These are phyloP conservation scores for Populus hybrid DNA, from an alignment of 441 rosid species.

Conservation along the genomic window DNA sequence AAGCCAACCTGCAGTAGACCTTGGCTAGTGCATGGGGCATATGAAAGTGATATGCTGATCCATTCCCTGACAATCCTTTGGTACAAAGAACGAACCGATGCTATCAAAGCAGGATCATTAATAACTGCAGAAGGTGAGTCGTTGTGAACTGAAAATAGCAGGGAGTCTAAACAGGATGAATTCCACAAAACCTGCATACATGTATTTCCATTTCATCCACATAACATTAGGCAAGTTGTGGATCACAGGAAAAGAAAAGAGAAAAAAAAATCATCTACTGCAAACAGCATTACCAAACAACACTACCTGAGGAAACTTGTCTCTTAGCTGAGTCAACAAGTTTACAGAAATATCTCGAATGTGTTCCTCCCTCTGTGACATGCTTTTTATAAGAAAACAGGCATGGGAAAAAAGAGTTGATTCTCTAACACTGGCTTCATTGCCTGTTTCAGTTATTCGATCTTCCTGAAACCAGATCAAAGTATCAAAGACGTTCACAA, in stretches of 20 bases:
- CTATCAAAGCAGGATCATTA: conserved; percentile 85
- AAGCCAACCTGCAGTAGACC: conserved; percentile 89
- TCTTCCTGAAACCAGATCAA: conserved; percentile 74
- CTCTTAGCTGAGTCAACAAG: conserved; percentile 88
- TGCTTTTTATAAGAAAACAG: conserved; percentile 86
- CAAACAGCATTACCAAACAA: conserved; percentile 9
- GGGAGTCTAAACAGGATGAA: conserved; percentile 86
- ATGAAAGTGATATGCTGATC: conserved; percentile 83
- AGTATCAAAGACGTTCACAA: conserved; percentile 20
- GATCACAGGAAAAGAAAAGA: conserved; percentile 14
- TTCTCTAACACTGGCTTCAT: conserved; percentile 80
- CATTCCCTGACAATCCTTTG: conserved; percentile 87
- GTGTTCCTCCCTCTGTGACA: conserved; percentile 97
- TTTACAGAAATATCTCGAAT: conserved; percentile 84
- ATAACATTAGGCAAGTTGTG: conserved; percentile 13
- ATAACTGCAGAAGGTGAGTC: conserved; percentile 61
- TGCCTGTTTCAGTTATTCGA: conserved; percentile 68
- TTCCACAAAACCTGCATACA: conserved; percentile 91
- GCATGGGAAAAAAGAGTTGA: conserved; percentile 76
- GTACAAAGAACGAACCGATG: conserved; percentile 78
- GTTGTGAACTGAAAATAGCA: conserved; percentile 73
- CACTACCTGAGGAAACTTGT: conserved; percentile 92
- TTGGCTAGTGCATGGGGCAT: conserved; percentile 99
- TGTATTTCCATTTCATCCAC: conserved; percentile 18
- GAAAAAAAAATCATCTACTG: neutral